Base-by-base conservation (phyloP, 305 asterid genomes). In the Coffea humblotiana region DNA sequence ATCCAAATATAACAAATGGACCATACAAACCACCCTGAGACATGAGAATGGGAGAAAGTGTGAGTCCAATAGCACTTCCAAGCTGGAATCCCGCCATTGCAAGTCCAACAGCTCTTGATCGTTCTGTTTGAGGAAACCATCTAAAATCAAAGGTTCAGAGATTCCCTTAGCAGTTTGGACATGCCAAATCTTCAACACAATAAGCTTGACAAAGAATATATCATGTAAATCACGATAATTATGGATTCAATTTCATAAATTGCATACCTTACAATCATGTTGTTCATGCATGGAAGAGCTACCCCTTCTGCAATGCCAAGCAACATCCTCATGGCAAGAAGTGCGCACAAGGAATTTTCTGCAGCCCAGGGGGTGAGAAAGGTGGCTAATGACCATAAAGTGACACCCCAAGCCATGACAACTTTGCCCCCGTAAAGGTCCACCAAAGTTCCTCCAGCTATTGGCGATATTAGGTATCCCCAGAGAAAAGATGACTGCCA, bases 11-110 rank as follows among this genome's bases (percentile, higher is more conserved):
- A 77, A 91, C 97, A 87, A 95, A 95, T 61, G 99, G 99, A 71
- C 98, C 98, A 87, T 81, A 93, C 52, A 95, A 63, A 76, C 99
- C 99, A 47, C 92, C 98, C 81, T 91, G 97, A 79, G 96, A 89
- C 97, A 95, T 92, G 79, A 95, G 96, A 72, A 95, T 92, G 72
- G 99, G 99, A 86, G 99, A 91, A 78, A 95, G 97, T 51, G 94
- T 91, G 76, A 95, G 97, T 81, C 98, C 98, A 80, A 95, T 91
- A 78, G 99, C 98, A 90, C 98, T 95, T 86, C 99, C 99, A 83
- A 95, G 97, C 90, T 95, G 99, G 83, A 95, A 95, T 61, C 99
- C 99, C 78, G 98, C 99, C 99, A 95, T 95, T 73, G 99, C 98
- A 85, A 95, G 97, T 84, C 95, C 99, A 35, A 95, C 97, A 77